Percentiles rank a stretch among this genome's conserved stretches.
Conservation (phyloP, 805 yeast genomes). For the Zygosaccharomyces kombuchaensis region DNA sequence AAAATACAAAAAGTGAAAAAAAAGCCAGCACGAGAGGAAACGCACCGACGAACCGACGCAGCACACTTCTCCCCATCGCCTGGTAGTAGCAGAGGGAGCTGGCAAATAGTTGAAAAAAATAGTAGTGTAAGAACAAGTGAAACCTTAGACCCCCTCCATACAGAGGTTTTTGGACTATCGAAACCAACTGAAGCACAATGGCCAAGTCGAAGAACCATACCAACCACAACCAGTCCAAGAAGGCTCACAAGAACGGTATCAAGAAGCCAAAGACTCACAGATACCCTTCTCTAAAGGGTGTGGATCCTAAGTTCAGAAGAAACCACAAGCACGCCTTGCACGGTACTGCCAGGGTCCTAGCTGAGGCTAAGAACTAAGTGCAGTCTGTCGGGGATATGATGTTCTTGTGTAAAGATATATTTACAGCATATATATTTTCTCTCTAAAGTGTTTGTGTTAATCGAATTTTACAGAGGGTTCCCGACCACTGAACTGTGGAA, state of each 20-base stretch:
- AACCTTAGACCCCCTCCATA: background rate
- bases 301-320: constrained; percentile 98
- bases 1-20: background rate
- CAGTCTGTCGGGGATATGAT: constrained; percentile 1
- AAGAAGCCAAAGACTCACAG: constrained; percentile 98
- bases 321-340: constrained; percentile 99
- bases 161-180: background rate
- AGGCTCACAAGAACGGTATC: constrained; percentile 99
- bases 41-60: background rate
- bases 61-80: background rate
- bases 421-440: background rate
- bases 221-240: constrained; percentile 98
- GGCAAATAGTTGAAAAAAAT: constrained; percentile 1
- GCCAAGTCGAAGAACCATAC: constrained; percentile 99
- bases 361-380: constrained; percentile 48
- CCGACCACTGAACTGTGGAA: background rate
- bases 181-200: constrained; percentile 48
- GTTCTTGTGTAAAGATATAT: constrained; percentile 5
- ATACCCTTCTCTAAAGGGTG: constrained; percentile 98
- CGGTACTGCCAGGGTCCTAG: constrained; percentile 94
- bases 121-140: background rate
- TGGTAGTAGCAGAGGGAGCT: background rate
- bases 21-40: background rate
- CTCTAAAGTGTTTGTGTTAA: constrained; percentile 7
- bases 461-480: background rate